Evolutionary conservation across 805 yeast species (phyloP), one percentile per base, ranked within the genome.

Genomic region (Brettanomyces naardenensis): DNA sequence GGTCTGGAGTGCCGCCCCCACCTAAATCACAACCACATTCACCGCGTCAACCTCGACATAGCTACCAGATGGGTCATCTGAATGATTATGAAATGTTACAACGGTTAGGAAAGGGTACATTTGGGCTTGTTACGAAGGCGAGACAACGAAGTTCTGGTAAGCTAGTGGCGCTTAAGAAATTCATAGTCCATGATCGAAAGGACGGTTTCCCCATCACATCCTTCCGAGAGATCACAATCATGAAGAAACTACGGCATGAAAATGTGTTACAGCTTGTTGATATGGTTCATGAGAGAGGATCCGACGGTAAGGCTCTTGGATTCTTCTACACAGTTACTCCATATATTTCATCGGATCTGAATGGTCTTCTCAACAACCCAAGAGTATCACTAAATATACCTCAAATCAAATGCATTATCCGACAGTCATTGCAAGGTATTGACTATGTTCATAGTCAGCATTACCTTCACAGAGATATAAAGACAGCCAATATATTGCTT

Each of bases 141-240:
- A 61, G 67, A 35, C 68, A 73, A 28, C 65, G 62, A 26, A 58
- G 69, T n/a, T 61, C 79, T 1, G 67, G 72, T 4, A 65, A 71
- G 31, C 50, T 77, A 13, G 97, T 90, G 15, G 99, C 99, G 1
- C 66, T 94, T 48, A 92, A 92, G 59, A 84, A 80, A 54, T 73
- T 92, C 34, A 64, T 88, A n/a, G 71, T 84, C 44, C 88, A 79
- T 52, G 76, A 80, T 36, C 81, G 78, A 31, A 79, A 78, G 46
- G 89, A 83, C 49, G 82, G 85, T 26, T 88, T 90, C 54, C 97
- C 98, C 2, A 79, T 92, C 20, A 92, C 98, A 0, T 96, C 97
- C 2, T 75, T 89, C 59, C 71, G 99, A 44, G 99, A 92, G 54
- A 88, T 90, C 41, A 73, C 80, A 14, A 85, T 88, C 18, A 66